Evolutionary conservation across 164 flowering plant species (phyloP), one percentile per base, ranked within the genome.

Genomic region (Tetrastigma voinierianum): DNA sequence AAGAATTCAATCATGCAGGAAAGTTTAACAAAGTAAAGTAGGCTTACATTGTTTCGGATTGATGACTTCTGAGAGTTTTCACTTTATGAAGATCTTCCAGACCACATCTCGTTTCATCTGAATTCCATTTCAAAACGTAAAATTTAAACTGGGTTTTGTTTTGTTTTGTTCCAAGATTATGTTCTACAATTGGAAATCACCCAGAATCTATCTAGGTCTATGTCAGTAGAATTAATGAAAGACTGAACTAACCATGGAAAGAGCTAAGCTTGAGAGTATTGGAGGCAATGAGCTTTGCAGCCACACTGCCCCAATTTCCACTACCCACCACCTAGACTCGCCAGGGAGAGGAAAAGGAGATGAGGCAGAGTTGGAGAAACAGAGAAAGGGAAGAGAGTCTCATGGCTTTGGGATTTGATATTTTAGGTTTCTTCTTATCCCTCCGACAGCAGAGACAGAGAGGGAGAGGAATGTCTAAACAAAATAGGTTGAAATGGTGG

Each of bases 51-150:
- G 67, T 76, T 75, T 51, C 51, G 56, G 66, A n/a, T 91, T 91
- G 81, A 95, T 90, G 71, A 77, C 90, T 2, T 86, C 84, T 5
- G 93, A 78, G 69, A 95, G 92, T 77, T 91, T 95, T 87, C 89
- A 2, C 98, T 97, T 51, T 70, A 80, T 1, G 96, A 95, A 74
- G 10, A 72, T 82, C 78, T 95, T 97, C 78, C 98, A 69, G 63
- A 90, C 98, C 98, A 95, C 97, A 95, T 92, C 81, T 83, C 68
- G 92, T 97, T 83, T 95, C 97, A 85, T 90, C 98, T 95, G 83
- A 65, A 75, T 53, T 55, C 18, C 64, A 67, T 43, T 9, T 8
- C 10, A 62, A 69, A 53, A 63, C 14, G 20, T 24, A 55, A 51
- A 49, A 44, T 16, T 55, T 10, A 59, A 63, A 58, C 20, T 40